Base-by-base conservation (phyloP, 805 yeast species). In the Teunomyces pallodes region DNA sequence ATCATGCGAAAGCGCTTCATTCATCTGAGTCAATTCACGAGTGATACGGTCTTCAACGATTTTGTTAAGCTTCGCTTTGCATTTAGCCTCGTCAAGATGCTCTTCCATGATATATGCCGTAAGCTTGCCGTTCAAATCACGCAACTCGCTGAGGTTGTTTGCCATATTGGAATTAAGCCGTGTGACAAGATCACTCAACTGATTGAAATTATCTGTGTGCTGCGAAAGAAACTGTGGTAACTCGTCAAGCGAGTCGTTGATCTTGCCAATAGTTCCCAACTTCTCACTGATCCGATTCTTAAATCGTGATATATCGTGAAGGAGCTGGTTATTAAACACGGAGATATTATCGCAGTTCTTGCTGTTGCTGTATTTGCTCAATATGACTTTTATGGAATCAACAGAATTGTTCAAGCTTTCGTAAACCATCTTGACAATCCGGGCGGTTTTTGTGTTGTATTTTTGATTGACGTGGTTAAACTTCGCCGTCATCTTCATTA, bases 81-180 rank as follows among this genome's bases (percentile, higher is more conserved):
- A 29, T 6, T 33, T 31, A 46, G 44, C 14, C 27, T 52, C 28
- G 27, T 28, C 45, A 31, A 59, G 47, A 39, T 53, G 54, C 16
- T 58, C 56, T 10, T 55, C 53, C 30, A 40, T 36, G 14, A 59
- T 50, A 36, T 50, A 59, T 3, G 52, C 51, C 7, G 57, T 45
- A 3, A 59, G 28, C 40, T 51, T 49, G 17, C 53, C 53, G 43
- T 53, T 54, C 12, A 20, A 20, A 20, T 29, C 29, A 8, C 35
- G 38, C 10, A 47, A 38, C n/a, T 43, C 45, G 3, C 36, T 8
- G 12, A 52, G 27, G n/a, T 40, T 47, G 4, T 13, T 40, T 9
- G 36, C 30, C 31, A 46, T 36, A 29, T 45, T 45, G 16, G 50
- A 38, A 16, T 36, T 46, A 13, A 48, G 32, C 9, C 31, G 30